Conservation (phyloP, 139 green algal genomes). For the Pleodorina starrii region DNA sequence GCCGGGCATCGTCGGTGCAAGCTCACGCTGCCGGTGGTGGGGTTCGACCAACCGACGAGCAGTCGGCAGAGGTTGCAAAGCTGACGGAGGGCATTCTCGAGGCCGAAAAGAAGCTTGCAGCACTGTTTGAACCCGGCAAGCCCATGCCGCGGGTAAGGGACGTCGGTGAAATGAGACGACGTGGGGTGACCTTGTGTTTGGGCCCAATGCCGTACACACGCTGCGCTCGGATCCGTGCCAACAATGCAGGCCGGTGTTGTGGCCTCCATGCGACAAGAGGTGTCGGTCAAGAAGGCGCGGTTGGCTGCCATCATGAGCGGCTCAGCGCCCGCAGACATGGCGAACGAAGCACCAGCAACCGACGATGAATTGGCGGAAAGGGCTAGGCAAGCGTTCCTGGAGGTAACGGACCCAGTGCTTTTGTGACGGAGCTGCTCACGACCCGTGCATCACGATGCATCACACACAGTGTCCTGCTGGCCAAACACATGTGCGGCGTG, state of each 20-base stretch:
- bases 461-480: too few relatives aligned
- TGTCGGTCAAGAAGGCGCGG: constrained; percentile 39
- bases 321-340: background rate
- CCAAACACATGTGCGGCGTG: background rate
- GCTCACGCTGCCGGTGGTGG: background rate
- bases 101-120: constrained; percentile 40
- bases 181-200: too few relatives aligned
- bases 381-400: constrained; percentile 44
- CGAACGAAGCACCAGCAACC: background rate
- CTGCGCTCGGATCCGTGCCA: too few relatives aligned
- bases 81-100: constrained; percentile 9
- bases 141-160: constrained; percentile 50
- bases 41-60: constrained; percentile 3
- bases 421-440: too few relatives aligned
- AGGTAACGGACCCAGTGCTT: constrained; percentile 7
- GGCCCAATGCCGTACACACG: too few relatives aligned
- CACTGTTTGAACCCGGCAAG: constrained; percentile 57
- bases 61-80: background rate
- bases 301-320: constrained; percentile 6
- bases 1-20: background rate
- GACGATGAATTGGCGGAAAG: constrained; percentile 46
- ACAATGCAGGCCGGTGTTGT: constrained; percentile 42
- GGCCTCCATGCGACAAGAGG: constrained; percentile 39
- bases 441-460: too few relatives aligned
- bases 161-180: background rate